phyloP scores from a whole-genome alignment of 179 eudicot genomes.

The Sideroxylon spinosum region DNA sequence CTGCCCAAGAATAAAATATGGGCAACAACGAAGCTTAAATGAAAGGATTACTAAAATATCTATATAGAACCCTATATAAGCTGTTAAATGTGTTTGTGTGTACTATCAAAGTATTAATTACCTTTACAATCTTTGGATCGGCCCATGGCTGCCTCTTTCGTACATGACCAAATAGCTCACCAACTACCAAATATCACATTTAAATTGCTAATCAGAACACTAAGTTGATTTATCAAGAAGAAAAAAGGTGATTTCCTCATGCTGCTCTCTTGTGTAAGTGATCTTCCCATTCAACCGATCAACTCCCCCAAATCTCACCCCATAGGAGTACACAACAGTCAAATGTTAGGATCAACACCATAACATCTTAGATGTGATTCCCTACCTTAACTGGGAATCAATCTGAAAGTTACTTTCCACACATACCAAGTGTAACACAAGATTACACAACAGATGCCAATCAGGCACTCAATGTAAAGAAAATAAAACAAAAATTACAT shows the following conservation, averaged over 20 bases:
- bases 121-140: slow-evolving; percentile 90
- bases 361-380: background rate
- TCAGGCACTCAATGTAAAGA: background rate
- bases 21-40: slow-evolving; percentile 5
- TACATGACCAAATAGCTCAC: slow-evolving; percentile 72
- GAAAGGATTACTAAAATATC: background rate
- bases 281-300: background rate
- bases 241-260: background rate
- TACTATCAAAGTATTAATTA: slow-evolving; percentile 24
- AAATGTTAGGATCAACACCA: background rate
- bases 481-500: background rate
- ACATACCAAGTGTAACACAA: too few species aligned
- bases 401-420: background rate
- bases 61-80: background rate
- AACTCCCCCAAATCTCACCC: background rate
- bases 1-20: slow-evolving; percentile 35
- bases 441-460: background rate
- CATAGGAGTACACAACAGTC: background rate
- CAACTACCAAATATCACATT: slow-evolving; percentile 42
- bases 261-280: background rate
- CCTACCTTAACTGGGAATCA: background rate
- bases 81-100: background rate
- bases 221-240: background rate
- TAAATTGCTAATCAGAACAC: background rate
- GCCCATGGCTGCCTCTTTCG: slow-evolving; percentile 96